Evolutionary conservation across 2,329 filamentous ascomycete genomes (phyloP).

Genomic region (Trichoderma sp.): DNA sequence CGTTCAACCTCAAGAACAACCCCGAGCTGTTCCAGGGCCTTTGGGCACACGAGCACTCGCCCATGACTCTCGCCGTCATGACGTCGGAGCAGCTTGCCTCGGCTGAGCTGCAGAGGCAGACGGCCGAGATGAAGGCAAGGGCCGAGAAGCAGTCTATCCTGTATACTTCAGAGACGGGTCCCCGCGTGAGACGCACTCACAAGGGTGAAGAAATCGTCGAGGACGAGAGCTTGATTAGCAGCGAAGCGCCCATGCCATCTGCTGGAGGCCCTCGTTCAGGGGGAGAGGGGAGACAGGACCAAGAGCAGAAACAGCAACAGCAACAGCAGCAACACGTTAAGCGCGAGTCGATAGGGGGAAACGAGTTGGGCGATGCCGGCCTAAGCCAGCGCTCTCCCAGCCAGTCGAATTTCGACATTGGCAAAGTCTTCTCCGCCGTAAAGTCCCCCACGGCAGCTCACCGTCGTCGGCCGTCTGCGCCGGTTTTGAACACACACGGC

Average conservation of each 20-base stretch:
- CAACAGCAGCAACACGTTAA: slow-evolving; percentile 31
- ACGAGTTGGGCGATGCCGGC: slow-evolving; percentile 33
- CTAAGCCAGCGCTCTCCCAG: slow-evolving; percentile 48
- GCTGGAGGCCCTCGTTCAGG: slow-evolving; percentile 23
- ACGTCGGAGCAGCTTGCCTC: slow-evolving; percentile 86
- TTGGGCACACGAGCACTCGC: slow-evolving; percentile 66
- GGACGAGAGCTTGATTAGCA: slow-evolving; percentile 56
- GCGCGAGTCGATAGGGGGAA: slow-evolving; percentile 35
- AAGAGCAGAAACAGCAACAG: slow-evolving; percentile 6
- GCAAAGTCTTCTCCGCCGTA: slow-evolving; percentile 79
- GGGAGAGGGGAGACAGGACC: slow-evolving; percentile 19
- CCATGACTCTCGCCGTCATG: slow-evolving; percentile 82
- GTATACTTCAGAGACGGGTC: slow-evolving; percentile 65
- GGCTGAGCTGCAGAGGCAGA: slow-evolving; percentile 78
- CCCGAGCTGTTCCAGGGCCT: slow-evolving; percentile 71
- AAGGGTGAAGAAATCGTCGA: slow-evolving; percentile 92
- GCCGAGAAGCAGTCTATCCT: slow-evolving; percentile 83
- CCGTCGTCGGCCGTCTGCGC: slow-evolving; percentile 48
- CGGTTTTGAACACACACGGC: slow-evolving; percentile 46
- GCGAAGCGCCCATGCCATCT: slow-evolving; percentile 34
- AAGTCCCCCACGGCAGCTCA: slow-evolving; percentile 63
- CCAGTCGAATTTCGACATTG: slow-evolving; percentile 70
- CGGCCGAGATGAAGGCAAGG: slow-evolving; percentile 71
- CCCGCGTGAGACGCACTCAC: slow-evolving; percentile 82
- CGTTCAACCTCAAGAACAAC: slow-evolving; percentile 89